These are phyloP conservation scores for Citrus unshiu DNA, from an alignment of 345 rosid genomes.

Conservation along the genomic window DNA sequence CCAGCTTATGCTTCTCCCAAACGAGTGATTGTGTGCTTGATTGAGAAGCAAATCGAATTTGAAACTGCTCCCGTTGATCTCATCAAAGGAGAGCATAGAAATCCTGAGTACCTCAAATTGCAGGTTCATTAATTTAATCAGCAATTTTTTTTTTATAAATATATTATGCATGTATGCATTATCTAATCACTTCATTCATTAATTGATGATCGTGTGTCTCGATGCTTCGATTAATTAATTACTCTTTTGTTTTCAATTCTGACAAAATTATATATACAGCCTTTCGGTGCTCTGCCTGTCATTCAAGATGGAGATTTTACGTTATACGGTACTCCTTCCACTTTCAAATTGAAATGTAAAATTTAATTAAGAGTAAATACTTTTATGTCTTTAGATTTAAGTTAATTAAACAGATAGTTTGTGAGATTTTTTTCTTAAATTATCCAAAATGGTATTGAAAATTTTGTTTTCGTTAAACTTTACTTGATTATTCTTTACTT, in stretches of 20 bases:
- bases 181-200: no score
- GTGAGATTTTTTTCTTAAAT: no score
- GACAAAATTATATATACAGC: conserved; percentile 31
- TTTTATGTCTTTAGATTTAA: no score
- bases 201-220: no score
- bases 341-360: no score
- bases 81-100: conserved; percentile 55
- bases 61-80: conserved; percentile 59
- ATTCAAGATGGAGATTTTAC: conserved; percentile 67
- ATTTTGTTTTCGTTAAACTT: no score
- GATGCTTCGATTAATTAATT: no score
- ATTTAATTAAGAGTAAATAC: conserved; percentile 11
- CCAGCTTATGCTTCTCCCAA: conserved; percentile 49
- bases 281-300: conserved; percentile 65
- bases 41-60: conserved; percentile 56
- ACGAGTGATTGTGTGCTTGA: conserved; percentile 39
- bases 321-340: conserved; percentile 33
- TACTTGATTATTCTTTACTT: no score
- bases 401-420: no score
- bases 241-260: neutral
- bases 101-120: conserved; percentile 49
- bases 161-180: no score
- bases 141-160: no score
- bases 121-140: conserved; percentile 35
- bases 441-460: no score